These are phyloP conservation scores for Physcomitrellopsis africana DNA, from an alignment of 225 moss, liverwort and hornwort genomes.

Conservation along the genomic window DNA sequence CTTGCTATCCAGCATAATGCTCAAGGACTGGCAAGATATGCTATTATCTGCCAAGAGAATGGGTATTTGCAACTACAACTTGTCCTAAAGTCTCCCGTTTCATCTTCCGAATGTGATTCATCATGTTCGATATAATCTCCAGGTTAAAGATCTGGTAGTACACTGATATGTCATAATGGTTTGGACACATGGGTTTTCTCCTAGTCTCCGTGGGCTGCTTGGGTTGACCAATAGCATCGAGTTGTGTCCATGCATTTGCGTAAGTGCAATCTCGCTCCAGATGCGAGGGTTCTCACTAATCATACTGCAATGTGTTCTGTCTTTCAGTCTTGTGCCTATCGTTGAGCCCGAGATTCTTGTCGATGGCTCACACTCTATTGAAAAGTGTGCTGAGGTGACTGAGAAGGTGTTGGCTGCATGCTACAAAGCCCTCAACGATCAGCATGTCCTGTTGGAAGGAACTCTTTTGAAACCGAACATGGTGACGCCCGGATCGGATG, in stretches of 20 bases:
- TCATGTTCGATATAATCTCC: too few species aligned
- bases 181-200: too few species aligned
- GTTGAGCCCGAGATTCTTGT: slow-evolving; percentile 61
- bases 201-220: too few species aligned
- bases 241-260: too few species aligned
- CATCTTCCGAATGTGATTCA: too few species aligned
- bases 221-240: too few species aligned
- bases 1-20: slow-evolving; percentile 55
- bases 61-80: slow-evolving; percentile 23
- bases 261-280: too few species aligned
- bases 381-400: slow-evolving; percentile 53
- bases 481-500: slow-evolving; percentile 57
- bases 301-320: background rate
- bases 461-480: slow-evolving; percentile 58
- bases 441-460: slow-evolving; percentile 52
- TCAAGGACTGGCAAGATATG: slow-evolving; percentile 54
- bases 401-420: slow-evolving; percentile 59
- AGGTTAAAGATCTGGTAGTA: too few species aligned
- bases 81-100: too few species aligned
- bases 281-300: too few species aligned
- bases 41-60: slow-evolving; percentile 57
- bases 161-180: too few species aligned
- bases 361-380: slow-evolving; percentile 47
- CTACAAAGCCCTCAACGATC: slow-evolving; percentile 60
- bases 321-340: slow-evolving; percentile 48